Evolutionary conservation across 108 stramenopile species (phyloP).

Genomic region (Stephanodiscus minutulus): DNA sequence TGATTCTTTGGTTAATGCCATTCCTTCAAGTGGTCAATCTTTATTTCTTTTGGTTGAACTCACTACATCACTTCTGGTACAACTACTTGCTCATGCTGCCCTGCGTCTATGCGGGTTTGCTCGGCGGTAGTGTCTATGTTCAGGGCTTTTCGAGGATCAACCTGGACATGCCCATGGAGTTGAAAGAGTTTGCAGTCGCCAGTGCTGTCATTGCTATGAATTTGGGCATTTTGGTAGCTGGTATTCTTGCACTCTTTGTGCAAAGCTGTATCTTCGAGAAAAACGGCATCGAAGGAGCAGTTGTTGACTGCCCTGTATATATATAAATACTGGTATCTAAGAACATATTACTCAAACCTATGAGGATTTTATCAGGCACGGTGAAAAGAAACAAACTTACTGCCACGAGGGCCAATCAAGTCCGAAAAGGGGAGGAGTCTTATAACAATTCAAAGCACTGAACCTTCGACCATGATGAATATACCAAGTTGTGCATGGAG

Average conservation of each 20-base stretch:
- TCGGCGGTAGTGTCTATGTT: slow-evolving; percentile 85
- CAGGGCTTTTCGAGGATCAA: slow-evolving; percentile 71
- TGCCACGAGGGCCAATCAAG: too few species aligned
- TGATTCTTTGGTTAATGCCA: slow-evolving; percentile 74
- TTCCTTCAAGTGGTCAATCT: slow-evolving; percentile 64
- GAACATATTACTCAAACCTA: not conserved
- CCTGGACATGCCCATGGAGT: slow-evolving; percentile 50
- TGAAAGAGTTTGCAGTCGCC: slow-evolving; percentile 56
- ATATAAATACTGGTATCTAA: not conserved
- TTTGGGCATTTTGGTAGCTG: not conserved
- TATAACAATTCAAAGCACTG: too few species aligned
- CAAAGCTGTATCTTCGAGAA: not conserved
- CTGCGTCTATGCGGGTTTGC: slow-evolving; percentile 66
- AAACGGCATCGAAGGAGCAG: not conserved
- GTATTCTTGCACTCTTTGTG: not conserved
- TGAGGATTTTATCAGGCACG: not conserved
- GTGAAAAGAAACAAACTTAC: too few species aligned
- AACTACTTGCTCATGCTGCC: slow-evolving; percentile 44
- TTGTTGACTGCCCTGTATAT: not conserved
- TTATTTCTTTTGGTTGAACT: slow-evolving; percentile 59
- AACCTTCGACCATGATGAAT: too few species aligned
- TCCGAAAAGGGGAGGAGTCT: too few species aligned
- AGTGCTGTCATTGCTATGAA: not conserved
- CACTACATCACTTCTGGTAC: slow-evolving; percentile 40
- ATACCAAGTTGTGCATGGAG: too few species aligned